Evolutionary conservation across 768 basidiomycete species (phyloP).

Genomic region (Rhizopogon rudus): DNA sequence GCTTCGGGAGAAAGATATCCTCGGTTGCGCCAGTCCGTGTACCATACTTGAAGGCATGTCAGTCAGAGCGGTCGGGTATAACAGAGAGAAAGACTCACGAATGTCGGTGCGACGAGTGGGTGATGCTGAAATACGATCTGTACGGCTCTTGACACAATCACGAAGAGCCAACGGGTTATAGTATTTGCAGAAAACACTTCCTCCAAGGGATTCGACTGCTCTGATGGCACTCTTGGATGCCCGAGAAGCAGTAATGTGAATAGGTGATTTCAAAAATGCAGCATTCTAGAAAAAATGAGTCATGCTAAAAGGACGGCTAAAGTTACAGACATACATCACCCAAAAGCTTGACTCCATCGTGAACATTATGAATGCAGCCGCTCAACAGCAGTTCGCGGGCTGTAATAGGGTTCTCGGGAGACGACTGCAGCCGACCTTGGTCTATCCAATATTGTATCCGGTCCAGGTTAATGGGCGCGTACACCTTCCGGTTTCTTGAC

Average conservation of each 20-base stretch:
- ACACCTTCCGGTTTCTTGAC: slow-evolving; percentile 65
- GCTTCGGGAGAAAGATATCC: slow-evolving; percentile 68
- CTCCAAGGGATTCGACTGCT: slow-evolving; percentile 79
- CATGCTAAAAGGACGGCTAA: background rate
- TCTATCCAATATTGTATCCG: slow-evolving; percentile 90
- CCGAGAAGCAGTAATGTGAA: slow-evolving; percentile 79
- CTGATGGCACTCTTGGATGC: slow-evolving; percentile 84
- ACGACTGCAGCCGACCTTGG: slow-evolving; percentile 72
- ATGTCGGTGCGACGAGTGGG: slow-evolving; percentile 88
- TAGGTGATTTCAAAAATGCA: slow-evolving; percentile 57
- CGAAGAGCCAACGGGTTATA: slow-evolving; percentile 84
- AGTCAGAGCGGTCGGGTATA: background rate
- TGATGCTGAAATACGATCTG: slow-evolving; percentile 67
- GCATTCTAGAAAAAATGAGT: slow-evolving; percentile 45
- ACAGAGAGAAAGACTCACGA: slow-evolving; percentile 40
- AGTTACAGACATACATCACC: slow-evolving; percentile 55
- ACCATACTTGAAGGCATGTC: slow-evolving; percentile 55
- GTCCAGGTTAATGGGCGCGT: slow-evolving; percentile 82
- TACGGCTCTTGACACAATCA: slow-evolving; percentile 69
- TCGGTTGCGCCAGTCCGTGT: slow-evolving; percentile 65
- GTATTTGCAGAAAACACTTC: slow-evolving; percentile 84
- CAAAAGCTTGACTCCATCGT: slow-evolving; percentile 89
- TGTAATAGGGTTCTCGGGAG: slow-evolving; percentile 81
- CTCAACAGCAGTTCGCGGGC: slow-evolving; percentile 80
- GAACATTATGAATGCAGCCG: slow-evolving; percentile 82